Base-by-base conservation (phyloP, 192 early-diverging fungal genomes). In the Linnemannia hyalina region DNA sequence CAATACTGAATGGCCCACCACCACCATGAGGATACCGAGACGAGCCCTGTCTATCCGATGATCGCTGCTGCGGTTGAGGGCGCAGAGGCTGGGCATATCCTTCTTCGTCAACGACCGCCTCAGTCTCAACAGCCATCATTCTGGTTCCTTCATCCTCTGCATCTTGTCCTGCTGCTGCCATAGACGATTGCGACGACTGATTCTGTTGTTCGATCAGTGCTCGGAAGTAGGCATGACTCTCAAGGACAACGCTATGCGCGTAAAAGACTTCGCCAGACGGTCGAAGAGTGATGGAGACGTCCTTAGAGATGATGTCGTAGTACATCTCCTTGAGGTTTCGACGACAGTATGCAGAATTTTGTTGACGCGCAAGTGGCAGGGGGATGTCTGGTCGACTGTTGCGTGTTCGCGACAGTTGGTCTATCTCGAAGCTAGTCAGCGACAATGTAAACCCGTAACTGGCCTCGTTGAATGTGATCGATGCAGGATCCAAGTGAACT, bases 311-410 rank as follows among this genome's bases (percentile, higher is more conserved):
- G 26, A 60, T 80, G 42, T 86, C 84, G 15, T 72, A 63, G 26
- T 86, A 86, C 55, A 86, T 42, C 52, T 86, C 84, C 54, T 86
- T 86, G 10, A 86, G 72, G 69, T 86, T 86, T 23, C 84, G 84
- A 36, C 84, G 84, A 68, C 84, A 86, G 55, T 80, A 86, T 0
- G 84, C 84, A 13, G 84, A 77, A 20, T 86, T 80, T 23, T 74
- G 84, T 70, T 86, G 84, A 20, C 78, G 78, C 4, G 75, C 13
- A 40, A 86, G 38, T 0, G 84, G 79, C 22, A 86, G 4, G 0
- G 75, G 78, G 23, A 70, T 76, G 60, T 86, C 84, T 13, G 84
- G 79, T 11, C 32, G 26, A 1, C 10, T 47, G 57, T 47, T 36
- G 10, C 41, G 63, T 41, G 26, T 73, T 36, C 46, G 46, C 15